Evolutionary conservation across 2,329 filamentous ascomycete genomes (phyloP).

Genomic region (Neonectria sp.): DNA sequence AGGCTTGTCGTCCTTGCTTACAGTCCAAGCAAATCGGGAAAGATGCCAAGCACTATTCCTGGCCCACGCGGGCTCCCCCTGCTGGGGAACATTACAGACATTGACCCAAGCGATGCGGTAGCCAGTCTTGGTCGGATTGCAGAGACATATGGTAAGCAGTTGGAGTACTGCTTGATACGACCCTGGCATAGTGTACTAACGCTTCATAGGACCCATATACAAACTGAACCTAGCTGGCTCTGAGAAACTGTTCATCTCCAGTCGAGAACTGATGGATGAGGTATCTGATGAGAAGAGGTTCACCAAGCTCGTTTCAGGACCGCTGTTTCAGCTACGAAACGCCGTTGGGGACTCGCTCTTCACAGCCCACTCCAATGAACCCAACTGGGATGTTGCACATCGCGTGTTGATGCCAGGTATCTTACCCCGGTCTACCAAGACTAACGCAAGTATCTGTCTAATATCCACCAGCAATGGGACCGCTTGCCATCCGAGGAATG

Average conservation of each 20-base stretch:
- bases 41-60: slow-evolving; percentile 21
- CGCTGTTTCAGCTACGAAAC: slow-evolving; percentile 56
- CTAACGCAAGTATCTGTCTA: background rate
- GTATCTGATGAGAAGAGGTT: slow-evolving; percentile 73
- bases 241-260: slow-evolving; percentile 29
- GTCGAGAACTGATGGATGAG: slow-evolving; percentile 62
- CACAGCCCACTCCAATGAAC: slow-evolving; percentile 63
- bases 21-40: background rate
- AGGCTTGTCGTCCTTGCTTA: background rate
- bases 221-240: slow-evolving; percentile 20
- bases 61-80: slow-evolving; percentile 19
- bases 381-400: slow-evolving; percentile 70
- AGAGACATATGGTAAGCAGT: slow-evolving; percentile 12
- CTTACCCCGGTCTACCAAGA: background rate
- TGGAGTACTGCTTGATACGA: background rate
- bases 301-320: slow-evolving; percentile 64
- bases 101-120: slow-evolving; percentile 23
- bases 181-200: background rate
- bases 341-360: slow-evolving; percentile 73
- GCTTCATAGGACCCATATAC: slow-evolving; percentile 19
- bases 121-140: slow-evolving; percentile 20
- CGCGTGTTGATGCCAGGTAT: slow-evolving; percentile 70
- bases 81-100: slow-evolving; percentile 26
- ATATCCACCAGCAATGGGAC: slow-evolving; percentile 65
- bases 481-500: slow-evolving; percentile 65